Percentiles rank a stretch among this genome's conserved stretches.
Evolutionary conservation across 2,329 filamentous ascomycete genomes (phyloP).

Genomic region (Pseudopithomyces chartarum): DNA sequence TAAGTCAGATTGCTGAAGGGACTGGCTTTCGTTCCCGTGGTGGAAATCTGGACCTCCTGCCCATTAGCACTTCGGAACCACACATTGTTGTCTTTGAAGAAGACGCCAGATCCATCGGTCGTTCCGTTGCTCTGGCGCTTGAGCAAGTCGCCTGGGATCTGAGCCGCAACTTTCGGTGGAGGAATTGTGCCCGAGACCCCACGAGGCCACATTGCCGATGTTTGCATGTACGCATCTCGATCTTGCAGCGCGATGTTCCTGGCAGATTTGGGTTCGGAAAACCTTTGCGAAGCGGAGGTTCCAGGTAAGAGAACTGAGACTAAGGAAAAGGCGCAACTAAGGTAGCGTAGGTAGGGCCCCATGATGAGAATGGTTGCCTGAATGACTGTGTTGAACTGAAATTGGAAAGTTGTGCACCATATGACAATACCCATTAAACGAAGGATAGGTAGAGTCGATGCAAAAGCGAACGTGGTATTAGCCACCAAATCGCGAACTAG

Average conservation of each 20-base stretch:
- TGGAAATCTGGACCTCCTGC: constrained; percentile 24
- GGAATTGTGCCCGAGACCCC: constrained; percentile 13
- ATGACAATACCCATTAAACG: constrained; percentile 4
- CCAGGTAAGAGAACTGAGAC: constrained; percentile 7
- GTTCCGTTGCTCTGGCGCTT: constrained; percentile 20
- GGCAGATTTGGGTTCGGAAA: constrained; percentile 2
- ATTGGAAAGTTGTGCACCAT: background rate
- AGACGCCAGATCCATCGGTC: constrained; percentile 8
- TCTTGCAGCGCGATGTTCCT: constrained; percentile 5
- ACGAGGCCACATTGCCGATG: constrained; percentile 9
- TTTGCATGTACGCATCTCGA: constrained; percentile 6
- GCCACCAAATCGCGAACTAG: background rate
- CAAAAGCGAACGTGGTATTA: background rate
- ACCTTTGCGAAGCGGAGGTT: constrained; percentile 10
- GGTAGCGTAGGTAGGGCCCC: constrained; percentile 10
- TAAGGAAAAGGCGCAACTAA: constrained; percentile 12
- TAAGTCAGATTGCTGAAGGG: constrained; percentile 22
- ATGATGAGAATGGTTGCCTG: constrained; percentile 9
- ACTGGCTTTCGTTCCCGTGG: constrained; percentile 22
- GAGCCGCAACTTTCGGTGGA: constrained; percentile 4
- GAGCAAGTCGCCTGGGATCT: constrained; percentile 4
- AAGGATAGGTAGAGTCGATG: constrained; percentile 5
- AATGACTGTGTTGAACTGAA: background rate
- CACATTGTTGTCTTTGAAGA: constrained; percentile 28
- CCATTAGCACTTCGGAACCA: constrained; percentile 22